A percentile compares a stretch with the other conserved stretches of the same genome.
Conservation (phyloP, 1,284 basidiomycete species). For the Caloboletus inedulis region DNA sequence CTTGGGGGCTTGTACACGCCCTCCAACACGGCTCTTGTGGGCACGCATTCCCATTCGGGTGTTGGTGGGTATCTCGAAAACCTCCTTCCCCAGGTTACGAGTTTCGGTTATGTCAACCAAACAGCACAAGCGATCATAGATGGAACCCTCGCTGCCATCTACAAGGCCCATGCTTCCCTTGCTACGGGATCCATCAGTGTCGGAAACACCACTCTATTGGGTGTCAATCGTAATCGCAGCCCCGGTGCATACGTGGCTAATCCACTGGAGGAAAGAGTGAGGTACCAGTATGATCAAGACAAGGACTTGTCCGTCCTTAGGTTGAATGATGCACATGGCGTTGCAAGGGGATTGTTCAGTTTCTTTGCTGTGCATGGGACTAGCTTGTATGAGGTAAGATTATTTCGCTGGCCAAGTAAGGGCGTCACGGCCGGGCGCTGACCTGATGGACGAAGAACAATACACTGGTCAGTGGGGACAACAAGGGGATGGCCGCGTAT, state of each 20-base stretch:
- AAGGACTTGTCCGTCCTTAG: constrained; percentile 65
- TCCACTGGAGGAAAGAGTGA: constrained; percentile 61
- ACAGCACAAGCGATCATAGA: constrained; percentile 67
- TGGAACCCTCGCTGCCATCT: constrained; percentile 68
- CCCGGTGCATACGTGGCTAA: constrained; percentile 74
- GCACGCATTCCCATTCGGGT: constrained; percentile 76
- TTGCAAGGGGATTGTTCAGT: constrained; percentile 62
- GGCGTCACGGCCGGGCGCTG: not conserved
- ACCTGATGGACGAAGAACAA: constrained; percentile 55
- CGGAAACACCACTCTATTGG: constrained; percentile 65
- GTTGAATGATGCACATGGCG: constrained; percentile 58
- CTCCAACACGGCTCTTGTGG: constrained; percentile 72
- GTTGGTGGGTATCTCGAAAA: constrained; percentile 79
- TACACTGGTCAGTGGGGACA: constrained; percentile 71
- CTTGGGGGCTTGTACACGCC: constrained; percentile 67
- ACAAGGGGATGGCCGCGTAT: constrained; percentile 81
- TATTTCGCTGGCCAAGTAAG: not conserved
- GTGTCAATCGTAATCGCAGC: constrained; percentile 72
- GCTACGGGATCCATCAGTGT: constrained; percentile 56
- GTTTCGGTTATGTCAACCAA: constrained; percentile 69
- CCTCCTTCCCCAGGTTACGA: constrained; percentile 73
- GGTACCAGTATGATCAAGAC: constrained; percentile 68
- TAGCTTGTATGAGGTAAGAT: constrained; percentile 63
- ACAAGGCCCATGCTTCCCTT: constrained; percentile 63
- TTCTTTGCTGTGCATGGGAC: constrained; percentile 84